Conservation (phyloP, 495 filamentous ascomycete genomes). For the Lineolata rhizophorae region DNA sequence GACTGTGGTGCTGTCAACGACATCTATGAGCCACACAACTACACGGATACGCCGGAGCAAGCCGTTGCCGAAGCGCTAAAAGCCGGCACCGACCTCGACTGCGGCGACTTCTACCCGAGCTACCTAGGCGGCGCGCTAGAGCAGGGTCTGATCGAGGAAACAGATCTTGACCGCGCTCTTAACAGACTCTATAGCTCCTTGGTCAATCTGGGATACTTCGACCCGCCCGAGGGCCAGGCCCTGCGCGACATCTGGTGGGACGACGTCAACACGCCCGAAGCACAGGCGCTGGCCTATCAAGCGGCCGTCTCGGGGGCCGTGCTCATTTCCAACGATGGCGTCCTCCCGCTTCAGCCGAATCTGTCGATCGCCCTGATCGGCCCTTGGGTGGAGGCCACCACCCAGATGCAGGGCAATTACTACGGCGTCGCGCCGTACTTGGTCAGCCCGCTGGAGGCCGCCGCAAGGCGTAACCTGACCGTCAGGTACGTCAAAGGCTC, state of each 20-base stretch:
- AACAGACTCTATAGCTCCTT: conserved; percentile 33
- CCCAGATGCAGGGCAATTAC: conserved; percentile 40
- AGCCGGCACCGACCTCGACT: conserved; percentile 40
- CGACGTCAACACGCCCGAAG: conserved; percentile 27
- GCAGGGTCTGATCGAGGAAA: conserved; percentile 25
- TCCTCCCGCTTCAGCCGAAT: conserved; percentile 24
- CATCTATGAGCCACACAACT: conserved; percentile 32
- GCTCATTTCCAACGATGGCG: conserved; percentile 38
- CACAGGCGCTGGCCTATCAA: conserved; percentile 31
- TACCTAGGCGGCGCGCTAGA: conserved; percentile 25
- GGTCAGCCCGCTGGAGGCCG: conserved; percentile 27
- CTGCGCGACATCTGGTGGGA: conserved; percentile 31
- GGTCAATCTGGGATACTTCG: conserved; percentile 36
- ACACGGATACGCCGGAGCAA: conserved; percentile 22
- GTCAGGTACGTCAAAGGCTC: conserved; percentile 27
- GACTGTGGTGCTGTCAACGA: conserved; percentile 38
- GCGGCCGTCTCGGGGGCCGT: conserved; percentile 37
- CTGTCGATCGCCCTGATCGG: conserved; percentile 34
- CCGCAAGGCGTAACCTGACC: conserved; percentile 21
- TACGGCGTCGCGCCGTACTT: conserved; percentile 32
- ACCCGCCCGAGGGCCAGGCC: conserved; percentile 19
- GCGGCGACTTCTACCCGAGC: conserved; percentile 33
- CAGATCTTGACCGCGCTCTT: conserved; percentile 29
- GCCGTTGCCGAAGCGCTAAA: conserved; percentile 32
- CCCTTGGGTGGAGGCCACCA: conserved; percentile 34